Evolutionary conservation across 2,329 filamentous ascomycete genomes (phyloP).

Genomic region (Chrysosporium keratinophilum): DNA sequence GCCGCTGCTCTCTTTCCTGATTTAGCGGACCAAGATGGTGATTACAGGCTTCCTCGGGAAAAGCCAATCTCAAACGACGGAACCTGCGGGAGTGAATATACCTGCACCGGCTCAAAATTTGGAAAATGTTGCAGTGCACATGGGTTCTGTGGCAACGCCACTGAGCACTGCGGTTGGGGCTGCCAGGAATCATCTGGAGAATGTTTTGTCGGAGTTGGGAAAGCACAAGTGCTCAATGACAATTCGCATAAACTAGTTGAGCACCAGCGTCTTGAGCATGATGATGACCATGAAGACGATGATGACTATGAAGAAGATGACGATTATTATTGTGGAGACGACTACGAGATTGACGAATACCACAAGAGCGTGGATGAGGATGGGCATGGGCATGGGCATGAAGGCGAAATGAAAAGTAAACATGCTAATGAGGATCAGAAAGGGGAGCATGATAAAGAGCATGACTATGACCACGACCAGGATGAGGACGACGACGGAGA

Average conservation of each 20-base stretch:
- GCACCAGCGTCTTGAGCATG: background rate
- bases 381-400: background rate
- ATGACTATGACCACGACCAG: background rate
- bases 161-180: constrained; percentile 24
- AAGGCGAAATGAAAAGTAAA: background rate
- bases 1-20: background rate
- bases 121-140: constrained; percentile 26
- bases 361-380: background rate
- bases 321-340: background rate
- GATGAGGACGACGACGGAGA: background rate
- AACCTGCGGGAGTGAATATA: constrained; percentile 27
- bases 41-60: constrained; percentile 6
- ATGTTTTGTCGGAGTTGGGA: constrained; percentile 16
- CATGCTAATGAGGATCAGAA: background rate
- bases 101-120: constrained; percentile 28
- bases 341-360: background rate
- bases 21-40: background rate
- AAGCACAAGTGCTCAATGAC: constrained; percentile 6
- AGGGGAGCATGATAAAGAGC: background rate
- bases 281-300: background rate
- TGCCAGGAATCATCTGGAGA: constrained; percentile 26
- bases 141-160: constrained; percentile 26
- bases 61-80: constrained; percentile 24
- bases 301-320: background rate
- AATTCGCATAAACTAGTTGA: background rate